Evolutionary conservation across 2,329 filamentous ascomycete genomes (phyloP), one percentile per base, ranked within the genome.

Genomic region (Diaporthe citri): DNA sequence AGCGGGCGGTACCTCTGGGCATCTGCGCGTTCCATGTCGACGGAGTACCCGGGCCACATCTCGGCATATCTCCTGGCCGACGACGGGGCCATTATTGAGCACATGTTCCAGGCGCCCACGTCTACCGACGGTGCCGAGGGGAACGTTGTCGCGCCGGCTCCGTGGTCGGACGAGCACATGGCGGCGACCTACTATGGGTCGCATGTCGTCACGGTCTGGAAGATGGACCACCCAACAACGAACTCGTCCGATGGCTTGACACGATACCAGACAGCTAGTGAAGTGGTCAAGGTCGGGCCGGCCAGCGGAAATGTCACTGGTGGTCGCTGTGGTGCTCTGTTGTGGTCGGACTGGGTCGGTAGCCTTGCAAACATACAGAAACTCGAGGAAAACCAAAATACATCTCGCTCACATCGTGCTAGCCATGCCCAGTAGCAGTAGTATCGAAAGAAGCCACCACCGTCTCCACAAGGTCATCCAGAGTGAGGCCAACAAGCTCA

Each of bases 391-490:
- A 9, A 9, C 0, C 4, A 57, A 57, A 3, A 31, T n/a, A 36
- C 1, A 9, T n/a, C 8, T 25, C 8, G 17, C 15, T 31, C 15
- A 46, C 10, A 64, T 25, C 41, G 15, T 55, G 2, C 64, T 69
- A 41, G 15, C 2, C 48, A 28, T 39, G 4, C 15, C 34, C 15
- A 17, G 34, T 62, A 31, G 36, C 1, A 25, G 4, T 1, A 55
- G 48, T 8, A 7, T 41, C n/a, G 3, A 41, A 48, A 55, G 64
- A 64, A 46, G 48, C 36, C 48, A 22, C 25, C 20, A 72, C 71
- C 2, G 48, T 20, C n/a, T 56, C 48, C 25, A 72, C 25, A 28
- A 72, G 43, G 36, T 72, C 71, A 25, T 56, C 7, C 22, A 72
- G 4, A 1, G 57, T 72, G 4, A 64, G 57, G 13, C 13, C 1